Percentiles rank a stretch among this genome's conserved stretches.
These are phyloP conservation scores for Verticillium isaacii DNA, from an alignment of 2,329 filamentous ascomycete species.

Conservation along the genomic window DNA sequence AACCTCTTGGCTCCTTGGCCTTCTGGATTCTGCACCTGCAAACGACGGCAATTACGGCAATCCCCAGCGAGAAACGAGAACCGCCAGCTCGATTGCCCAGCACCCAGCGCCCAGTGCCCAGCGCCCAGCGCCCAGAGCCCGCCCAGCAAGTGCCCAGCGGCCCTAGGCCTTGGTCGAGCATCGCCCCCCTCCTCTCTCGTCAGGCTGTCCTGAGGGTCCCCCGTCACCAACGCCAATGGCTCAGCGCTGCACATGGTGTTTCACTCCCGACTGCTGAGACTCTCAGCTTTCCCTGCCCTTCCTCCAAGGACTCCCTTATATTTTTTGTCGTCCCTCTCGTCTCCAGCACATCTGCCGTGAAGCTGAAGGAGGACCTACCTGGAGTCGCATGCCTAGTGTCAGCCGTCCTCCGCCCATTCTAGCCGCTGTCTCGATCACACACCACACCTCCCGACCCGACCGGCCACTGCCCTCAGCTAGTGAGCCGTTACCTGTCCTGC, in stretches of 20 bases:
- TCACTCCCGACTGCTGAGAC: background rate
- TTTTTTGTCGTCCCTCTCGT: background rate
- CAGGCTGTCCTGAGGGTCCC: background rate
- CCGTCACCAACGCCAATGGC: background rate
- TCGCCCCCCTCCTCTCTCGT: background rate
- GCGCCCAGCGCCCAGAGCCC: background rate
- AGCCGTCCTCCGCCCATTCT: background rate
- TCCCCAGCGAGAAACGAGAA: background rate
- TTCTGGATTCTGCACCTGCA: background rate
- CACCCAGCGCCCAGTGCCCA: background rate
- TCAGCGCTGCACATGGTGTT: conserved; percentile 1
- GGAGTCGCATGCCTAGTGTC: background rate
- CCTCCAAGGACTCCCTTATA: background rate
- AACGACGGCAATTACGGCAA: background rate
- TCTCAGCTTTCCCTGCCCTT: background rate
- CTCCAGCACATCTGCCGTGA: background rate
- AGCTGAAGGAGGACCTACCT: background rate
- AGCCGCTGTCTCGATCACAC: background rate
- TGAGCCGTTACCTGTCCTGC: background rate
- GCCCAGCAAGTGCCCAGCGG: background rate
- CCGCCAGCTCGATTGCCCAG: background rate
- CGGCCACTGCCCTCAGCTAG: background rate
- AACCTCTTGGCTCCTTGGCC: background rate
- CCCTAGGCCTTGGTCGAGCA: background rate
- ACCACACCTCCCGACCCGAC: background rate